Percentiles rank a stretch among this genome's conserved stretches.
These are phyloP conservation scores for Circinella minor DNA, from an alignment of 371 early-diverging fungal species.

Conservation along the genomic window DNA sequence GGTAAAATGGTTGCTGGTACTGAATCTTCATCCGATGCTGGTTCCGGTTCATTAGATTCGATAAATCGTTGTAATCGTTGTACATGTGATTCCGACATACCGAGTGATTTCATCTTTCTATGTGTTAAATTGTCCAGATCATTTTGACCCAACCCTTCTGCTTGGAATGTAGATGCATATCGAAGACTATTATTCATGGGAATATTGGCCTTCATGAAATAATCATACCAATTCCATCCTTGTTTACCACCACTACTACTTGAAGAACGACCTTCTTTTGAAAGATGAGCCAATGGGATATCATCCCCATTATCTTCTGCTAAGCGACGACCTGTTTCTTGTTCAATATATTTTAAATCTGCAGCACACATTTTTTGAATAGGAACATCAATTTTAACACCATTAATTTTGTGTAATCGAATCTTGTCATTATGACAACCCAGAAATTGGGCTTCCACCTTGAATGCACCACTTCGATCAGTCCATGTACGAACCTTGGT, in stretches of 20 bases:
- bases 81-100: slow-evolving; percentile 83
- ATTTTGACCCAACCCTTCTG: slow-evolving; percentile 72
- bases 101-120: slow-evolving; percentile 73
- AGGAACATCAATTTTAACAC: slow-evolving; percentile 93
- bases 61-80: slow-evolving; percentile 73
- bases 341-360: slow-evolving; percentile 76
- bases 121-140: slow-evolving; percentile 76
- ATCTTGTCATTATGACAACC: slow-evolving; percentile 80
- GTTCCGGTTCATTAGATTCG: slow-evolving; percentile 42
- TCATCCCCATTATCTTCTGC: slow-evolving; percentile 45
- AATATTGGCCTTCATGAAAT: slow-evolving; percentile 79
- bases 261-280: slow-evolving; percentile 16
- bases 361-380: slow-evolving; percentile 81
- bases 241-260: slow-evolving; percentile 19
- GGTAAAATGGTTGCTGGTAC: background rate
- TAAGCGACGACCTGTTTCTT: slow-evolving; percentile 57
- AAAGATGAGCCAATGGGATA: slow-evolving; percentile 56
- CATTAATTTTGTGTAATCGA: slow-evolving; percentile 91
- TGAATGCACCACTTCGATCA: slow-evolving; percentile 90
- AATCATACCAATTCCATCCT: slow-evolving; percentile 90
- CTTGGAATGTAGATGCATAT: slow-evolving; percentile 83
- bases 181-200: slow-evolving; percentile 71
- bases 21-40: slow-evolving; percentile 47
- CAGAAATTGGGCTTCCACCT: slow-evolving; percentile 89
- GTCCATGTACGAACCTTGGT: slow-evolving; percentile 87